These are phyloP conservation scores for Taphrina wiesneri DNA, from an alignment of 1,139 yeast genomes.

Conservation along the genomic window DNA sequence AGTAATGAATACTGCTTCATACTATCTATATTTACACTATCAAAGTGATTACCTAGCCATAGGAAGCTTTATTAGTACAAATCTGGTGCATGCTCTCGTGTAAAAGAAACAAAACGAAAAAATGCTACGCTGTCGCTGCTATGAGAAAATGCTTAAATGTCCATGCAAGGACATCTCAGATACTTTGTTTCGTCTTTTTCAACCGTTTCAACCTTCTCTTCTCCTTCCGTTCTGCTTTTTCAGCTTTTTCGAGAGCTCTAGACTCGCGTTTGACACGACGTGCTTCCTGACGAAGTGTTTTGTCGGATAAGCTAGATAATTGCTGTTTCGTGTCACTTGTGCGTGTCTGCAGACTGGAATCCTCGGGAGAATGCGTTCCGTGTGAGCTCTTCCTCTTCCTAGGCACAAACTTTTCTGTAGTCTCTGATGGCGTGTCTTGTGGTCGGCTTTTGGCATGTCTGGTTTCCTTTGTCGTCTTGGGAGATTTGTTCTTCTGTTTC, in stretches of 20 bases:
- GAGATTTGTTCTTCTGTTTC: neutral
- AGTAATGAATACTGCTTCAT: too few species aligned
- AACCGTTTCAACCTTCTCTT: slow-evolving; percentile 1
- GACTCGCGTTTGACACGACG: slow-evolving; percentile 6
- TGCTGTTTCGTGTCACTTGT: neutral
- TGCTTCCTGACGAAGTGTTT: slow-evolving; percentile 3
- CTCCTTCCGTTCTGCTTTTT: slow-evolving; percentile 15
- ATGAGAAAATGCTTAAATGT: neutral
- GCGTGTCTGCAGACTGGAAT: neutral
- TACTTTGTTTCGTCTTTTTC: neutral
- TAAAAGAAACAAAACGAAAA: too few species aligned
- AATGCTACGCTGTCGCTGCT: neutral
- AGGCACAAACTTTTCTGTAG: neutral
- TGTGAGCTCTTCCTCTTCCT: neutral
- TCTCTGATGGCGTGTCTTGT: neutral
- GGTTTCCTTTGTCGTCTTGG: neutral
- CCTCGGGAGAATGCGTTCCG: neutral
- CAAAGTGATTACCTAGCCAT: too few species aligned
- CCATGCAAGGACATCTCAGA: neutral
- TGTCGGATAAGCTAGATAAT: neutral
- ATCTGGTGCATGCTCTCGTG: too few species aligned
- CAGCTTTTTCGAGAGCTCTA: neutral
- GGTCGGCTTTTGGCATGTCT: neutral
- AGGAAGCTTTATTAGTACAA: too few species aligned
- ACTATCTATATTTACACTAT: too few species aligned